Base-by-base conservation (phyloP, 2,329 filamentous ascomycete genomes). In the Monascus ruber region DNA sequence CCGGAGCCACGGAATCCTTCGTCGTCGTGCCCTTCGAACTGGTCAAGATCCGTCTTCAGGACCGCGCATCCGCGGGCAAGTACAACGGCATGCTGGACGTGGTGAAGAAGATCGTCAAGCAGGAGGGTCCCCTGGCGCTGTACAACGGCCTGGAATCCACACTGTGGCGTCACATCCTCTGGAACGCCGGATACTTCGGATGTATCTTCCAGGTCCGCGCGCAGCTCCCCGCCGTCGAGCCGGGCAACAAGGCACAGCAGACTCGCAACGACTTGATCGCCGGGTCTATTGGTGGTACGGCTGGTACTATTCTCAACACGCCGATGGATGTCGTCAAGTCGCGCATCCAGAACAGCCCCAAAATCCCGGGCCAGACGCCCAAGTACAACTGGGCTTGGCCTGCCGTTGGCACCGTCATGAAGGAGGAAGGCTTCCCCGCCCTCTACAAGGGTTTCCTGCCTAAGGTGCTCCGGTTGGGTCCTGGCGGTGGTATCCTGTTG, bases 361-460 rank as follows among this genome's bases (percentile, higher is more conserved):
- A 84, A 72, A 70, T 94, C 31, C 63, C 83, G n/a, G 91, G 91
- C 4, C 72, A 76, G 39, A 68, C 79, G 24, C 85, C 85, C 58
- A 98, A 98, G 75, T 98, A 98, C 72, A 95, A 96, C 76, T 98
- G 91, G 91, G 91, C 91, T 27, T 94, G 81, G 77, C 85, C 86
- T 35, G 80, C 86, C 24, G 72, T 95, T 37, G 81, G 76, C 41
- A 91, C 85, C 5, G 85, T 98, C 44, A 80, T 86, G 66, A 85
- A 78, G 68, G 91, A 98, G 69, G 91, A 98, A 66, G 91, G 91
- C 4, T 89, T 94, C 60, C 68, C 66, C 35, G 91, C 91, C 31
- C 71, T 98, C 43, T 98, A 98, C 75, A 98, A 96, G 76, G 91
- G 91, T 10, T 98, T 98, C 74, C 58, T 91, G 46, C 91, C 91